Base-by-base conservation (phyloP, 148 eudicot genomes). In the Diospyros lotus region DNA sequence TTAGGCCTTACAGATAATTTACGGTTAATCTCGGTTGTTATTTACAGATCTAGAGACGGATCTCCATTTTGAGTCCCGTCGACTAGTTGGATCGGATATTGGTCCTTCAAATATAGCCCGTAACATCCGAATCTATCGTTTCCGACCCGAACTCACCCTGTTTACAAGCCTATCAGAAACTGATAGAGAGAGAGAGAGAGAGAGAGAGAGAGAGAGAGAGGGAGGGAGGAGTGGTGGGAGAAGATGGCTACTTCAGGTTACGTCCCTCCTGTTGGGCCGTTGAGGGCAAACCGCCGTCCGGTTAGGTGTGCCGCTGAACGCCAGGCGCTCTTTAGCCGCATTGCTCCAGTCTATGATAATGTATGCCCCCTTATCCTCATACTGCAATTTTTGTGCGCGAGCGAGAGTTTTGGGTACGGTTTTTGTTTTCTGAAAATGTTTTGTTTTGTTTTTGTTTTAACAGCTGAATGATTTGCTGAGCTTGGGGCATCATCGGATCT, bases 321-420 rank as follows among this genome's bases (percentile, higher is more conserved):
- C 0, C 87, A 82, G 71, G 88, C 85, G 73, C 92, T 92, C 11
- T 95, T 95, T 68, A 89, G 77, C 84, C 90, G 96, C 81, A 89
- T 95, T 79, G 93, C 98, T 73, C 96, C 98, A 66, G 92, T 90
- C 69, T 95, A 95, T 60, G 98, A 95, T 82, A 89, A 89, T 65
- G 97, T 95, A 82, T 77, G 83, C 84, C 15, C 13, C 53, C 14
- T 48, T 68, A 12, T 40, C 10, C 71, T 68, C 41, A 2, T 13
- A 11, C 28, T 18, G 4, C 3, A 9, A 12, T 0, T 13, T 38
- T 2, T 53, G 17, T 6, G 48, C 15, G 5, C 58, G 9, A 5
- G 17, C n/a, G 5, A 2, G 3, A 39, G 51, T 59, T 40, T 69
- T 3, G 4, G 1, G 2, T 7, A 38, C 65, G 6, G 2, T 14